These are phyloP conservation scores for Apiotrichum gamsii DNA, from an alignment of 1,284 basidiomycete species.

Conservation along the genomic window DNA sequence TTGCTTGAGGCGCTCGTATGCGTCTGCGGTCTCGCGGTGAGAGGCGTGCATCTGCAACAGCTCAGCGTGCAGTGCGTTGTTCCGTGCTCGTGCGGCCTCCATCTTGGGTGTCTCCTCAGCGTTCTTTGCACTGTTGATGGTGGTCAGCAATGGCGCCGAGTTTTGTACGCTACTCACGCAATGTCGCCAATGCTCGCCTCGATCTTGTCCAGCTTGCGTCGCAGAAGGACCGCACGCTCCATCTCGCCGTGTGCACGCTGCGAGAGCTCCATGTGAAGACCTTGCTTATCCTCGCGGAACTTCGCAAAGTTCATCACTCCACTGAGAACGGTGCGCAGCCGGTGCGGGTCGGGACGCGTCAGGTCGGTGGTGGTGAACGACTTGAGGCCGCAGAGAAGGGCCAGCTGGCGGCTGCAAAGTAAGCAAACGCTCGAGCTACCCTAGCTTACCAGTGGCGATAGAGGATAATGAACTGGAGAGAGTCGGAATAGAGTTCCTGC, in stretches of 20 bases:
- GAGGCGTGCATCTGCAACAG: conserved; percentile 51
- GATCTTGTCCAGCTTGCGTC: conserved; percentile 53
- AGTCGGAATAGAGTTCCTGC: conserved; percentile 60
- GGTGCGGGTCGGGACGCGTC: conserved; percentile 61
- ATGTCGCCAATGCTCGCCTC: conserved; percentile 56
- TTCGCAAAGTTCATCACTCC: conserved; percentile 90
- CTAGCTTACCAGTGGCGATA: conserved; percentile 58
- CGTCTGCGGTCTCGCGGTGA: conserved; percentile 32
- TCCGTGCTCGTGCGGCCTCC: conserved; percentile 58
- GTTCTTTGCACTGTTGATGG: conserved; percentile 54
- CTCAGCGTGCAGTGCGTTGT: conserved; percentile 57
- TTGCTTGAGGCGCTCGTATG: conserved; percentile 58
- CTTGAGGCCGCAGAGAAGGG: conserved; percentile 64
- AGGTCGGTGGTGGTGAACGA: conserved; percentile 73
- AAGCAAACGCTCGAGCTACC: conserved; percentile 51
- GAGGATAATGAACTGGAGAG: conserved; percentile 58
- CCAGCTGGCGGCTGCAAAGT: conserved; percentile 46
- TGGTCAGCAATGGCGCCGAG: too few relatives aligned
- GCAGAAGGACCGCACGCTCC: conserved; percentile 45
- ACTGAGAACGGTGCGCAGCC: conserved; percentile 67
- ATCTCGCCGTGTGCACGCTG: conserved; percentile 11
- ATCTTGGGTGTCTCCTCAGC: conserved; percentile 65
- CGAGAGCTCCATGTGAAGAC: conserved; percentile 18
- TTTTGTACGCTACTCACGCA: too few relatives aligned
- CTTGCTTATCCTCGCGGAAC: conserved; percentile 51